Base-by-base conservation (phyloP, 805 yeast species). In the Candida patagonica region DNA sequence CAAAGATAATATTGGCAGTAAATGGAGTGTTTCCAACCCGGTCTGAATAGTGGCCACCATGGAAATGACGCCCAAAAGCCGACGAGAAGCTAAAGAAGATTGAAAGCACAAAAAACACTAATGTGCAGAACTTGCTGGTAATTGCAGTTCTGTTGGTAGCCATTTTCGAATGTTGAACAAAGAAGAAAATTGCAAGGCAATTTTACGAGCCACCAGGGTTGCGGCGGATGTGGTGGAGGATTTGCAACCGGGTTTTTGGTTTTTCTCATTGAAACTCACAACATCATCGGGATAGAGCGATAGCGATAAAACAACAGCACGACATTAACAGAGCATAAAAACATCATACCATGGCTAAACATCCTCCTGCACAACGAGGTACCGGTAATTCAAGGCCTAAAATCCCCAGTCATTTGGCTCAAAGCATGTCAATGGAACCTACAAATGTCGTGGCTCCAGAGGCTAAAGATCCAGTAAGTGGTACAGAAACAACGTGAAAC, bases 21-120 rank as follows among this genome's bases (percentile, higher is more conserved):
- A 83, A 83, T 10, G 94, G 92, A 2, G 92, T 84, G 50, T 70
- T 65, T 5, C 69, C 70, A 6, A 73, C 73, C 35, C 71, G 67
- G 55, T 51, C 60, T 42, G 65, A 68, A 23, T 76, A 73, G 41
- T 68, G 65, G 27, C 52, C 58, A 37, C 47, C 38, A 17, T 40
- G 40, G 61, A 69, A 68, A 32, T 71, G 65, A 40, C 76, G 66
- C 30, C 82, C 82, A 23, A 76, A 67, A 26, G 76, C 66, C 55
- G 75, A 74, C 42, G 73, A 67, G 42, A 76, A 47, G 44, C 74
- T 68, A 26, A 78, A 80, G 49, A 71, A 72, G 6, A 68, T 59
- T 2, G 87, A 68, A 22, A 81, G 65, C 3, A 62, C 65, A 53
- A 74, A 72, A 6, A 87, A 70, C 12, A 71, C 54, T 23, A 74